Percentiles rank a stretch among this genome's conserved stretches.
Evolutionary conservation across 169 alveolate species (phyloP).

Genomic region (Plasmodium billcollinsi): DNA sequence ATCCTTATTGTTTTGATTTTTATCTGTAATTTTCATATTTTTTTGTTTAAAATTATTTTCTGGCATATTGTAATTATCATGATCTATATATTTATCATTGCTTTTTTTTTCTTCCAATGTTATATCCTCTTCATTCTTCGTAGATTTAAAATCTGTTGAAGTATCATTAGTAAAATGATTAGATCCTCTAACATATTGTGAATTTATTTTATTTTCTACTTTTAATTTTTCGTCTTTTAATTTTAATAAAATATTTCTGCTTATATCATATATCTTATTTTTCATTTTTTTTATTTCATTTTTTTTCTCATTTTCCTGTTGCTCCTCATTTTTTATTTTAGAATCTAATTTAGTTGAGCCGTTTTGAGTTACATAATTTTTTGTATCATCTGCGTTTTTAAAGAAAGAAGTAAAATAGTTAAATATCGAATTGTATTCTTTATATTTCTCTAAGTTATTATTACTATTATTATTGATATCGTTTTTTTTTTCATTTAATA

Average conservation of each 20-base stretch:
- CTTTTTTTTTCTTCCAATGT: too few species aligned
- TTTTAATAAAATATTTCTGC: conserved; percentile 54
- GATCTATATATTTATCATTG: too few species aligned
- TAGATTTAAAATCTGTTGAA: too few species aligned
- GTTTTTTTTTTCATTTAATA: conserved; percentile 44
- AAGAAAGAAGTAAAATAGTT: conserved; percentile 64
- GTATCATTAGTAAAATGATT: too few species aligned
- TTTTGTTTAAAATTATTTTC: too few species aligned
- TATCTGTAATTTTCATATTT: too few species aligned
- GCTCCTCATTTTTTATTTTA: background rate
- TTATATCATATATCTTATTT: conserved; percentile 52
- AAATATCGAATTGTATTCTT: conserved; percentile 62
- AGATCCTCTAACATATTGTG: background rate
- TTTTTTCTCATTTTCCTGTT: conserved; percentile 5
- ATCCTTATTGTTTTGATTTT: too few species aligned
- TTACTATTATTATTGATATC: background rate
- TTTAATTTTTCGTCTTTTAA: conserved; percentile 71
- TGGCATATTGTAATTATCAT: too few species aligned
- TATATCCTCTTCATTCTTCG: too few species aligned
- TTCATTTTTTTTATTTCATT: conserved; percentile 39
- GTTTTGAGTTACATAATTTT: background rate
- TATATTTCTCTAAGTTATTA: conserved; percentile 33
- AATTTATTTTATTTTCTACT: conserved; percentile 11
- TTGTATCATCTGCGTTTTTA: conserved; percentile 24
- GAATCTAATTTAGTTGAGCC: background rate